phyloP scores from a whole-genome alignment of 495 filamentous ascomycete genomes.

The Saxispiralis lemnorum region DNA sequence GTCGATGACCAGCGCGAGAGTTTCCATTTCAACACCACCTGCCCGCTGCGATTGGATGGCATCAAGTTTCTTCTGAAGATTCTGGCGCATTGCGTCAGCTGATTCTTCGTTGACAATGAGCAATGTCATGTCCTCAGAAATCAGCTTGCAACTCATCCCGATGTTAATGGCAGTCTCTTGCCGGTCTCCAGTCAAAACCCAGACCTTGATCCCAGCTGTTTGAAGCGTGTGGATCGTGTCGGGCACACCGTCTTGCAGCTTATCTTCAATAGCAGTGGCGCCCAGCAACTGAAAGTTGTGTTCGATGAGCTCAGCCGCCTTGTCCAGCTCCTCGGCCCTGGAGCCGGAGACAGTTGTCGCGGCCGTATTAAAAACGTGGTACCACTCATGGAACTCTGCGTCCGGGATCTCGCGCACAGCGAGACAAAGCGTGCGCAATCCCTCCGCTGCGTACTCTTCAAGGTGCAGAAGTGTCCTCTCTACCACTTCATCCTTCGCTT shows the following conservation, averaged over 20 bases:
- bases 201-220: slow-evolving; percentile 93
- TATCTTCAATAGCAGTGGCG: slow-evolving; percentile 94
- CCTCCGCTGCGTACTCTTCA: slow-evolving; percentile 95
- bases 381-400: slow-evolving; percentile 79
- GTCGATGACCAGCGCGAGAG: slow-evolving; percentile 89
- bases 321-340: slow-evolving; percentile 87
- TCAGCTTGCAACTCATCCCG: slow-evolving; percentile 97
- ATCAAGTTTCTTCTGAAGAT: slow-evolving; percentile 77
- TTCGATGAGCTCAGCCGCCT: slow-evolving; percentile 90
- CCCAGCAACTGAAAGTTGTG: slow-evolving; percentile 79
- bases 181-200: slow-evolving; percentile 94
- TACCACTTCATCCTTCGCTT: slow-evolving; percentile 52
- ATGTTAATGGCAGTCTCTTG: slow-evolving; percentile 99
- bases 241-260: slow-evolving; percentile 90
- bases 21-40: slow-evolving; percentile 60
- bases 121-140: slow-evolving; percentile 97
- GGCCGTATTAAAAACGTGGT: slow-evolving; percentile 70
- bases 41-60: slow-evolving; percentile 63
- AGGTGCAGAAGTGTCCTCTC: slow-evolving; percentile 81
- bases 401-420: slow-evolving; percentile 90
- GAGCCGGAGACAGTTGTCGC: slow-evolving; percentile 81
- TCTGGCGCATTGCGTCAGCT: slow-evolving; percentile 57
- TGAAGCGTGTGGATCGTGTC: slow-evolving; percentile 98
- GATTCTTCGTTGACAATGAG: slow-evolving; percentile 88
- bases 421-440: slow-evolving; percentile 84